Evolutionary conservation across 495 filamentous ascomycete species (phyloP).

Genomic region (Lophiotrema nucula): DNA sequence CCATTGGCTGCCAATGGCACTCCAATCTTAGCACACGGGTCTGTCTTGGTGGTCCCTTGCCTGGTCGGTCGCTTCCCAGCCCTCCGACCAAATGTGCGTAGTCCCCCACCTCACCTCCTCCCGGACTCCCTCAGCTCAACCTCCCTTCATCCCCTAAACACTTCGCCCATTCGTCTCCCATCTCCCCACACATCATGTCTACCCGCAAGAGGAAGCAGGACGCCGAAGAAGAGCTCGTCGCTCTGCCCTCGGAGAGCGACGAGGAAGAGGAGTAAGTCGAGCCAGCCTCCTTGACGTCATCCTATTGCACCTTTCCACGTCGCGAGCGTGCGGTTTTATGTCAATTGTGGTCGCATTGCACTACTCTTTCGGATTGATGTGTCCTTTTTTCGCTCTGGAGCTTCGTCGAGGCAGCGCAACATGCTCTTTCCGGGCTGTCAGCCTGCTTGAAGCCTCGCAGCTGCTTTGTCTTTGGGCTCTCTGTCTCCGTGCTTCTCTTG

Average conservation of each 20-base stretch:
- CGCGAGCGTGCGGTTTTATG: constrained; percentile 4
- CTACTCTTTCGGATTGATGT: constrained; percentile 14
- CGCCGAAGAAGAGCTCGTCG: constrained; percentile 57
- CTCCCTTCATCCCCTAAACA: constrained; percentile 11
- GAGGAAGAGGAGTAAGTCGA: constrained; percentile 64
- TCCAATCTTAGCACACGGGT: constrained; percentile 19
- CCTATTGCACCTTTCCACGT: constrained; percentile 16
- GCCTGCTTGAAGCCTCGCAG: no score
- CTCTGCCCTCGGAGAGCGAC: constrained; percentile 60
- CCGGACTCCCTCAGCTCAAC: constrained; percentile 14
- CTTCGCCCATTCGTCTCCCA: constrained; percentile 12
- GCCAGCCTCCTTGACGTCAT: constrained; percentile 37
- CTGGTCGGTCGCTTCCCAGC: constrained; percentile 17
- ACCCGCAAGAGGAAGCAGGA: constrained; percentile 69
- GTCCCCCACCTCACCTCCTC: constrained; percentile 24
- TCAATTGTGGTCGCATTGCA: constrained; percentile 22
- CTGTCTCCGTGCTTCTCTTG: constrained; percentile 1
- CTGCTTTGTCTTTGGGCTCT: neutral
- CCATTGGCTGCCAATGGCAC: constrained; percentile 11
- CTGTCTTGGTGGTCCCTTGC: constrained; percentile 24
- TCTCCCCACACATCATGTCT: constrained; percentile 46
- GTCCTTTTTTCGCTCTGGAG: constrained; percentile 1
- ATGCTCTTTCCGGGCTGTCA: constrained; percentile 1
- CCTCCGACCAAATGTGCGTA: constrained; percentile 5
- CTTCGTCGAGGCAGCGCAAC: constrained; percentile 11